Conservation (phyloP, 495 filamentous ascomycete genomes). For the Tuber indicum region DNA sequence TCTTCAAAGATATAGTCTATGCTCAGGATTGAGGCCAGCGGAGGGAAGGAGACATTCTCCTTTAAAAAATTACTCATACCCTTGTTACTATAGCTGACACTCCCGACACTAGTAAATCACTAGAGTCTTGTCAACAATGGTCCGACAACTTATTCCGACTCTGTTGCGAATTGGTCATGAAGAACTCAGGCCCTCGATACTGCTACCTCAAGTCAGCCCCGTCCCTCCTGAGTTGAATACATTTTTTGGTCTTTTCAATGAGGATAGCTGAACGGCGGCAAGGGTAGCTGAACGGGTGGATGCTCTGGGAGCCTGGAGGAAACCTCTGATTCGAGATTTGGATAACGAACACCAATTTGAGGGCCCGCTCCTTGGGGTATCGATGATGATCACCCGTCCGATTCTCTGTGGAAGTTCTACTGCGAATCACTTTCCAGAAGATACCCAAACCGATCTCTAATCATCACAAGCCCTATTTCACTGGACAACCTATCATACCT, state of each 20-base stretch:
- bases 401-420: background rate
- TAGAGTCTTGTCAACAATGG: background rate
- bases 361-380: background rate
- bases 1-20: conserved; percentile 4
- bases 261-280: background rate
- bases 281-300: background rate
- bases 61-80: background rate
- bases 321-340: background rate
- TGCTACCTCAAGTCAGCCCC: background rate
- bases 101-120: background rate
- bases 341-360: background rate
- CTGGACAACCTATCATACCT: background rate
- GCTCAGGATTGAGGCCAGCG: background rate
- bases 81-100: background rate
- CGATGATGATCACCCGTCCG: background rate
- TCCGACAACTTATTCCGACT: background rate
- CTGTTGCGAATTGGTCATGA: background rate
- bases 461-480: background rate
- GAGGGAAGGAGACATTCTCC: background rate
- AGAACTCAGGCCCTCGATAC: background rate
- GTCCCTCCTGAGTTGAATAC: background rate
- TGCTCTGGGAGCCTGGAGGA: background rate
- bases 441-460: background rate
- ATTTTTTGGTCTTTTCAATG: background rate
- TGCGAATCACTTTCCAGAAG: background rate